Percentiles rank a stretch among this genome's conserved stretches.
Evolutionary conservation across 116 monocot genomes (phyloP).

Genomic region (Phalaenopsis hybrid): DNA sequence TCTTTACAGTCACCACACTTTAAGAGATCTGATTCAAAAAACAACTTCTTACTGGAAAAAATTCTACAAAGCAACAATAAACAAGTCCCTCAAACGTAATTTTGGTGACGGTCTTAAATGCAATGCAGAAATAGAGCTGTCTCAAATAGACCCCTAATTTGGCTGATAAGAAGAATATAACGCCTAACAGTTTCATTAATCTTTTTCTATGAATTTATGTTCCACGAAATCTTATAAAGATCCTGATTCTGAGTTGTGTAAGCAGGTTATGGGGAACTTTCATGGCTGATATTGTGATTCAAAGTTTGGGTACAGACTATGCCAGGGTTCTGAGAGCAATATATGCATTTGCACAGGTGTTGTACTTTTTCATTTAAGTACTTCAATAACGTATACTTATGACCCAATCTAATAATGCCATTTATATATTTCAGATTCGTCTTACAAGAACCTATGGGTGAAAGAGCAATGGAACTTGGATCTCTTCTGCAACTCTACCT

Average conservation of each 20-base stretch:
- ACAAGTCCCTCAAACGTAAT: too few relatives aligned
- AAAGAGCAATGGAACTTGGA: not conserved
- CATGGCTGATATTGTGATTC: constrained; percentile 83
- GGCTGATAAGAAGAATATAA: not conserved
- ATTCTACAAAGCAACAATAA: too few relatives aligned
- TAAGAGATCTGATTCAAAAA: too few relatives aligned
- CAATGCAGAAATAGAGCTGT: too few relatives aligned
- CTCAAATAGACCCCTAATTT: not conserved
- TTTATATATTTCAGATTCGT: constrained; percentile 7
- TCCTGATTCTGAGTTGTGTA: not conserved
- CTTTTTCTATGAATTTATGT: not conserved
- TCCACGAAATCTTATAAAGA: not conserved
- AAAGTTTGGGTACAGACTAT: constrained; percentile 98
- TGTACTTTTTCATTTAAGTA: not conserved
- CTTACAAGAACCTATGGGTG: constrained; percentile 7
- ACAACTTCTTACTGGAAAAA: too few relatives aligned
- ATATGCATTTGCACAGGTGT: constrained; percentile 90
- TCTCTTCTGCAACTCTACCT: too few relatives aligned
- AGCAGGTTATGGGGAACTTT: constrained; percentile 93
- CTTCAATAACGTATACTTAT: not conserved
- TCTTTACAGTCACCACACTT: too few relatives aligned
- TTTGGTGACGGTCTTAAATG: too few relatives aligned
- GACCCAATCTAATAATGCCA: not conserved
- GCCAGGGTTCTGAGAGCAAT: constrained; percentile 88
- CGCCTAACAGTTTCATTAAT: not conserved